Conservation (phyloP, 2,329 filamentous ascomycete species). For the Coniochaeta sp. region DNA sequence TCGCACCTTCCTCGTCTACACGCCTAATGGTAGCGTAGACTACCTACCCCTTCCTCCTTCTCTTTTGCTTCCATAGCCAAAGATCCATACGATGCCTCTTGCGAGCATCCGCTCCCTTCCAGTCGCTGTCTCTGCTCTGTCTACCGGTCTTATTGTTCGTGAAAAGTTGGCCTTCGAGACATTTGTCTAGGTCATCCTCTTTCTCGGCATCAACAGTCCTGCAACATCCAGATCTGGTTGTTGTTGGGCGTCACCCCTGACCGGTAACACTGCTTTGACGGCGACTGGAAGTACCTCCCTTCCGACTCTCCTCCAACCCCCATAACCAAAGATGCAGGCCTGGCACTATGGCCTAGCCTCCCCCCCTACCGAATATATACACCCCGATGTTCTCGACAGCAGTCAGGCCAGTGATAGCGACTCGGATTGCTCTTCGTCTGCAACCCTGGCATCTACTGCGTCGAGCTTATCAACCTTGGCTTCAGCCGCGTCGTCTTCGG, state of each 20-base stretch:
- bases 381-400: conserved; percentile 40
- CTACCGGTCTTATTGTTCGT: conserved; percentile 51
- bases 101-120: conserved; percentile 40
- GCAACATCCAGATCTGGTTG: conserved; percentile 29
- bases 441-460: neutral
- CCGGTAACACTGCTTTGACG: conserved; percentile 23
- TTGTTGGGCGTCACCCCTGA: conserved; percentile 32
- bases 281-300: conserved; percentile 22
- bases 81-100: conserved; percentile 45
- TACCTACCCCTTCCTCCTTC: conserved; percentile 17
- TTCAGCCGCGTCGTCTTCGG: conserved; percentile 67
- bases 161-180: conserved; percentile 37
- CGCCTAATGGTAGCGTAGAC: conserved; percentile 24
- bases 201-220: conserved; percentile 35
- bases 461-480: conserved; percentile 57
- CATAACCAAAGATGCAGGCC: conserved; percentile 48
- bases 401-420: neutral
- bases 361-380: conserved; percentile 51
- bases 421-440: neutral
- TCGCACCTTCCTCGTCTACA: conserved; percentile 4
- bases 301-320: conserved; percentile 12
- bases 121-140: conserved; percentile 58
- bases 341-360: conserved; percentile 46
- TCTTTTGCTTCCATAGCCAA: conserved; percentile 26
- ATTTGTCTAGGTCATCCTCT: conserved; percentile 32